These are phyloP conservation scores for Ustilago cynodontis DNA, from an alignment of 1,284 basidiomycete species.

Conservation along the genomic window DNA sequence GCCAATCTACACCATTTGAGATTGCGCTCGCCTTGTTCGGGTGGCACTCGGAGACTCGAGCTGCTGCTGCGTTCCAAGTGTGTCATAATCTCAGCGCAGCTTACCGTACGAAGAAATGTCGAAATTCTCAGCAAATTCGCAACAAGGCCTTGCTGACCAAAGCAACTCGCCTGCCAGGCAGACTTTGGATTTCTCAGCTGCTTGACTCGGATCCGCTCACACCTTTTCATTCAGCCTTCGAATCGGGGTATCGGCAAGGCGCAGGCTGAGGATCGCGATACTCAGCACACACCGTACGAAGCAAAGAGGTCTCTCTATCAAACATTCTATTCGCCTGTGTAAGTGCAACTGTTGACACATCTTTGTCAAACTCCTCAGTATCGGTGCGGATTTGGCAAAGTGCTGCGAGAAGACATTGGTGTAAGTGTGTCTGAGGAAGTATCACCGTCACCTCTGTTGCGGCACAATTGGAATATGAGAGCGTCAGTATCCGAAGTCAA, in stretches of 20 bases:
- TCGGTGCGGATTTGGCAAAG: slow-evolving; percentile 1
- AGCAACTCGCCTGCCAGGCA: too few species aligned
- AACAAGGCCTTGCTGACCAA: slow-evolving; percentile 34
- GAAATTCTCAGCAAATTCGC: slow-evolving; percentile 16
- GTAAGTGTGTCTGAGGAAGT: slow-evolving; percentile 29
- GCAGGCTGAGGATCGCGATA: neutral
- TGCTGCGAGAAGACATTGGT: slow-evolving; percentile 15
- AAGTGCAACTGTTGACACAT: neutral
- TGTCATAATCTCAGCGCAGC: slow-evolving; percentile 36
- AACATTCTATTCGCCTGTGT: neutral
- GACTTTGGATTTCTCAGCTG: slow-evolving; percentile 30
- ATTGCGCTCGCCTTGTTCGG: slow-evolving; percentile 11
- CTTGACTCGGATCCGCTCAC: slow-evolving; percentile 25
- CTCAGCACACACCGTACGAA: neutral
- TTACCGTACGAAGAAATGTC: slow-evolving; percentile 29
- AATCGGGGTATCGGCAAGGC: neutral
- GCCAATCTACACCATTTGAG: slow-evolving; percentile 23
- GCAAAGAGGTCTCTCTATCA: neutral
- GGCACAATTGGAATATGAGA: too few species aligned
- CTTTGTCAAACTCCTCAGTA: neutral
- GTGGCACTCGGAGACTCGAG: slow-evolving; percentile 25
- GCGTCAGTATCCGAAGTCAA: neutral
- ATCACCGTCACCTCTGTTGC: slow-evolving; percentile 32
- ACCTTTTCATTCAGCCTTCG: neutral
- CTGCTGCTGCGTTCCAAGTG: slow-evolving; percentile 14